These are phyloP conservation scores for Artemisia argyi DNA, from an alignment of 129 eudicot species.

Conservation along the genomic window DNA sequence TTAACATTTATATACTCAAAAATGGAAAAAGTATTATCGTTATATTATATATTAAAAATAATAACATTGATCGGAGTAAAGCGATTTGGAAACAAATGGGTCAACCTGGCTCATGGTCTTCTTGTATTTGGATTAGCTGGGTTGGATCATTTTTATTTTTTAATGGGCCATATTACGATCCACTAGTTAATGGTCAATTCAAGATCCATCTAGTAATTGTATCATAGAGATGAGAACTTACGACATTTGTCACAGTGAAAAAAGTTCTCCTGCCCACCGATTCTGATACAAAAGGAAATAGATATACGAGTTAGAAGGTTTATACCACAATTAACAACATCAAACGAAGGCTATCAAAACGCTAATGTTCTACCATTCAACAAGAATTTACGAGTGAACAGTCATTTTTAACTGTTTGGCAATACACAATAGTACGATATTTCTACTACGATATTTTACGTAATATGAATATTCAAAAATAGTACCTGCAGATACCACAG, in stretches of 20 bases:
- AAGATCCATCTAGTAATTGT: constrained; percentile 1
- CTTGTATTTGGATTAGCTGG: no score
- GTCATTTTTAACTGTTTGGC: not conserved
- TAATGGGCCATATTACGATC: not conserved
- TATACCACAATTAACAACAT: not conserved
- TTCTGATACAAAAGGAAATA: constrained; percentile 36
- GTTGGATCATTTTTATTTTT: not conserved
- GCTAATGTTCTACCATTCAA: not conserved
- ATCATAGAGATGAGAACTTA: constrained; percentile 35
- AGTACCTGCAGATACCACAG: constrained; percentile 92
- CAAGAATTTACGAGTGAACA: not conserved
- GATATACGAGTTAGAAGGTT: constrained; percentile 17
- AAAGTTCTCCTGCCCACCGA: constrained; percentile 63
- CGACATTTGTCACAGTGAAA: constrained; percentile 84
- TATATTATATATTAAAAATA: no score
- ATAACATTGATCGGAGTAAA: no score
- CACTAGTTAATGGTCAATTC: not conserved
- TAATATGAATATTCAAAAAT: not conserved
- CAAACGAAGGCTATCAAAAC: not conserved
- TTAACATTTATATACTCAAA: no score
- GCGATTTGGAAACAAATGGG: no score
- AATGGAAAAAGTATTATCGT: no score
- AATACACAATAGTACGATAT: not conserved
- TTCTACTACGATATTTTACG: not conserved
- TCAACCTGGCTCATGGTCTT: no score